Evolutionary conservation across 192 early-diverging fungal genomes (phyloP).

Genomic region (Coemansia sp.): DNA sequence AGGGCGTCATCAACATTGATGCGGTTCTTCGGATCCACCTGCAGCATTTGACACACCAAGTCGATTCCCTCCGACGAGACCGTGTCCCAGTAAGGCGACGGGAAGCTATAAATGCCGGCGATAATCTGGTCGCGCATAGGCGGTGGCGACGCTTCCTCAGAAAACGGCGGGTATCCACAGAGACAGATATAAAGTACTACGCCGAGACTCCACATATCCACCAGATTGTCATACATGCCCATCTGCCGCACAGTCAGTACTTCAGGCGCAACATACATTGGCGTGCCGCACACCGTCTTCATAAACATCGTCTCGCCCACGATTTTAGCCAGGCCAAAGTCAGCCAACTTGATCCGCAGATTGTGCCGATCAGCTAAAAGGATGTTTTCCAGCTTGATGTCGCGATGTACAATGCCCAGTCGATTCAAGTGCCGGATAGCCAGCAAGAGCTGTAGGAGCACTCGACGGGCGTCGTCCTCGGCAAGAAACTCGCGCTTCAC

Average conservation of each 20-base stretch:
- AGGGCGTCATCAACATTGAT: slow-evolving; percentile 59
- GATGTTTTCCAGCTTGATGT: slow-evolving; percentile 85
- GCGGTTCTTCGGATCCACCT: slow-evolving; percentile 51
- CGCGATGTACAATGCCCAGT: slow-evolving; percentile 71
- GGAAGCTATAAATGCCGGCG: slow-evolving; percentile 74
- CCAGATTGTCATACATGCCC: slow-evolving; percentile 71
- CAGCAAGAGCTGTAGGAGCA: slow-evolving; percentile 78
- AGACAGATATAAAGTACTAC: slow-evolving; percentile 94
- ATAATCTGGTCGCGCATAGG: slow-evolving; percentile 69
- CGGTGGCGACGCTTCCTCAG: slow-evolving; percentile 61
- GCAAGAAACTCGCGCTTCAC: slow-evolving; percentile 71
- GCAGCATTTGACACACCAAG: slow-evolving; percentile 56
- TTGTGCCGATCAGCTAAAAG: slow-evolving; percentile 61
- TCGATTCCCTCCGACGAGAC: slow-evolving; percentile 66
- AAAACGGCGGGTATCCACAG: slow-evolving; percentile 89
- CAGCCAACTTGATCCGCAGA: slow-evolving; percentile 85
- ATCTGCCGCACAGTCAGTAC: slow-evolving; percentile 74
- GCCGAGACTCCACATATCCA: slow-evolving; percentile 95
- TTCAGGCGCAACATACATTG: slow-evolving; percentile 91
- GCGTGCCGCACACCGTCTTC: slow-evolving; percentile 91
- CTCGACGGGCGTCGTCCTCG: slow-evolving; percentile 76
- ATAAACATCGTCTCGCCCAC: slow-evolving; percentile 70
- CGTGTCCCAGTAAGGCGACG: slow-evolving; percentile 78
- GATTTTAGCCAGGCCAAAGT: slow-evolving; percentile 95
- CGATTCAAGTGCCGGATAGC: slow-evolving; percentile 76